Evolutionary conservation across 768 basidiomycete genomes (phyloP).

Genomic region (Amanita thiersii): DNA sequence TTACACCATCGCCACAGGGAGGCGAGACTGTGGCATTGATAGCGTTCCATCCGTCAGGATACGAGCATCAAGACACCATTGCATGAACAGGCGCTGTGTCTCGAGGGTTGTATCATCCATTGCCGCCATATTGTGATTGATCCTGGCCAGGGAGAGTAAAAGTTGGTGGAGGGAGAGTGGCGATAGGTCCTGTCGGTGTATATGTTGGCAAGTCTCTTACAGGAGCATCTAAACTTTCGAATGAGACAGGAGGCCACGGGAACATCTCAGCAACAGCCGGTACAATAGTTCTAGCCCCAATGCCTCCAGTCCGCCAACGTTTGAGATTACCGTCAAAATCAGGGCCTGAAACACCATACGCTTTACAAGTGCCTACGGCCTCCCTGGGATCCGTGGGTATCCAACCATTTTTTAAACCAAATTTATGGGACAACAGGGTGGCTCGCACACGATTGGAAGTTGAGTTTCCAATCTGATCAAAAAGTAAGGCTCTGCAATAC

Average conservation of each 20-base stretch:
- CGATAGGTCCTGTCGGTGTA: constrained; percentile 56
- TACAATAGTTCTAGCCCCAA: constrained; percentile 43
- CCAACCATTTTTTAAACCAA: constrained; percentile 31
- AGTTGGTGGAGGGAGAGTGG: constrained; percentile 42
- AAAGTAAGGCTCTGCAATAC: neutral
- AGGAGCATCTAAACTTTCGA: constrained; percentile 27
- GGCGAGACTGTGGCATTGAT: constrained; percentile 24
- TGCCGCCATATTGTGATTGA: constrained; percentile 33
- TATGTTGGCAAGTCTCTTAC: constrained; percentile 51
- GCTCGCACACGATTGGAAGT: constrained; percentile 28
- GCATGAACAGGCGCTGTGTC: constrained; percentile 30
- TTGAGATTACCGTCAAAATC: constrained; percentile 38
- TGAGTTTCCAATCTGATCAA: constrained; percentile 25
- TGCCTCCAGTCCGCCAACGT: constrained; percentile 66
- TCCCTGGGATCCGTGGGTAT: constrained; percentile 46
- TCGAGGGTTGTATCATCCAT: constrained; percentile 47
- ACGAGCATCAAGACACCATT: constrained; percentile 34
- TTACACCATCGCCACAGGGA: constrained; percentile 13
- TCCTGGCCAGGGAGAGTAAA: constrained; percentile 25
- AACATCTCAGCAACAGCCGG: constrained; percentile 29
- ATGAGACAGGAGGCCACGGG: constrained; percentile 59
- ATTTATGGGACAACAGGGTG: constrained; percentile 43
- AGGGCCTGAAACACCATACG: constrained; percentile 35
- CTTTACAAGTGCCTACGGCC: constrained; percentile 51
- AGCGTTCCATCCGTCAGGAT: constrained; percentile 27